phyloP scores from a whole-genome alignment of 2,329 filamentous ascomycete genomes.

The Conoideocrella luteorostrata region DNA sequence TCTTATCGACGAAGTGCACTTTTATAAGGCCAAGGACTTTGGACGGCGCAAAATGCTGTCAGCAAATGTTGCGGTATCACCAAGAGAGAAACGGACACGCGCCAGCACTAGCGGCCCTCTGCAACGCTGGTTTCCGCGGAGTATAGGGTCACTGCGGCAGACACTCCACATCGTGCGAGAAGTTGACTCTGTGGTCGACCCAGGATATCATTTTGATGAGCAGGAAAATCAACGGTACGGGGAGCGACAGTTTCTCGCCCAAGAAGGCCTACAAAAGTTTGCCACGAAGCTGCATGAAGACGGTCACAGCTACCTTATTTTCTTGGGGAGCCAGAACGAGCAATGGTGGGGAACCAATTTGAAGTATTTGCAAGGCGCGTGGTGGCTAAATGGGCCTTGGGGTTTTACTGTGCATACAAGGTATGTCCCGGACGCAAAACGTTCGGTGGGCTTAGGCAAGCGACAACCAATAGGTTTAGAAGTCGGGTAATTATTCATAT shows the following conservation, averaged over 20 bases:
- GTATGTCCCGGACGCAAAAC: conserved; percentile 3
- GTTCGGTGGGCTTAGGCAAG: neutral
- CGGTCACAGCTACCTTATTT: conserved; percentile 18
- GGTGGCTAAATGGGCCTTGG: conserved; percentile 23
- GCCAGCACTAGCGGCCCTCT: conserved; percentile 13
- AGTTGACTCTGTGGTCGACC: conserved; percentile 20
- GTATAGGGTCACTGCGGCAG: conserved; percentile 16
- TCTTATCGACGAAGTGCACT: conserved; percentile 21
- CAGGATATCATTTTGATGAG: conserved; percentile 19
- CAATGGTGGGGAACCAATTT: conserved; percentile 21
- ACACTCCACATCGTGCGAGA: conserved; percentile 21
- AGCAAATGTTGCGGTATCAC: conserved; percentile 9
- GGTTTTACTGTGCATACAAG: conserved; percentile 16
- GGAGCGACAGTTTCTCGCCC: conserved; percentile 13
- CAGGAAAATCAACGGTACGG: conserved; percentile 16
- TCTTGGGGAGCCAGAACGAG: conserved; percentile 19
- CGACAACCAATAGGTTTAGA: neutral
- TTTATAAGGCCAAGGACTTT: conserved; percentile 23
- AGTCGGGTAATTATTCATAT: neutral
- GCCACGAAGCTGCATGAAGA: conserved; percentile 15
- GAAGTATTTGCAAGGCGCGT: conserved; percentile 19
- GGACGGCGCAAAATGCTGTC: conserved; percentile 13
- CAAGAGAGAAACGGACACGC: conserved; percentile 16
- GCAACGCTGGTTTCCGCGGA: conserved; percentile 16
- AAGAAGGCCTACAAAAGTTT: conserved; percentile 17